Evolutionary conservation across 257 asterid genomes (phyloP).

Genomic region (Rehmannia glutinosa): DNA sequence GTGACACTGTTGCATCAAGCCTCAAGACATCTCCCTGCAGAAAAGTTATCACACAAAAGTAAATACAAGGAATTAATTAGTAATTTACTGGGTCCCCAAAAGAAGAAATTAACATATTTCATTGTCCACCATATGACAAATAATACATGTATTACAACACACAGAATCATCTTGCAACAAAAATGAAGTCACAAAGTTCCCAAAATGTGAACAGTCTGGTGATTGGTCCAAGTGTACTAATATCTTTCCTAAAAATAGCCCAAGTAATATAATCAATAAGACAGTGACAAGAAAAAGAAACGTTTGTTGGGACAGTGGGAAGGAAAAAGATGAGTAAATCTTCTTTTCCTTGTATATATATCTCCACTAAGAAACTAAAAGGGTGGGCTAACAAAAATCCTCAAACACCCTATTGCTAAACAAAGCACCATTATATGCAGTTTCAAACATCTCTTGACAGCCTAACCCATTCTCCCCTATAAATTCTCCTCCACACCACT

Average conservation of each 20-base stretch:
- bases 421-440: neutral
- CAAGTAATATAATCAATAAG: conserved; percentile 12
- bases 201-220: conserved; percentile 25
- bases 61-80: too few species aligned
- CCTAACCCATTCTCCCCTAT: conserved; percentile 11
- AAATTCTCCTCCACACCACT: conserved; percentile 18
- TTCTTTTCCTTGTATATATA: conserved; percentile 17
- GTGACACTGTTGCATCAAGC: too few species aligned
- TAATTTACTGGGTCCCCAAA: too few species aligned
- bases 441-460: neutral
- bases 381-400: neutral
- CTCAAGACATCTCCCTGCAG: too few species aligned
- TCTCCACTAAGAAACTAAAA: conserved; percentile 15
- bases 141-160: conserved; percentile 24
- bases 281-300: conserved; percentile 9
- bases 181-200: conserved; percentile 33
- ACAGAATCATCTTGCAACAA: conserved; percentile 34
- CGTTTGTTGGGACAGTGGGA: conserved; percentile 23
- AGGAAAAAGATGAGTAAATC: conserved; percentile 12
- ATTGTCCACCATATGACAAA: conserved; percentile 21
- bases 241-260: conserved; percentile 27
- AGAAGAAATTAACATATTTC: conserved; percentile 11
- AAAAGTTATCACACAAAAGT: too few species aligned
- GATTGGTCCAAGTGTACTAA: conserved; percentile 29
- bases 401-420: too few species aligned